Base-by-base conservation (phyloP, 257 asterid genomes). In the Handroanthus guayacan region DNA sequence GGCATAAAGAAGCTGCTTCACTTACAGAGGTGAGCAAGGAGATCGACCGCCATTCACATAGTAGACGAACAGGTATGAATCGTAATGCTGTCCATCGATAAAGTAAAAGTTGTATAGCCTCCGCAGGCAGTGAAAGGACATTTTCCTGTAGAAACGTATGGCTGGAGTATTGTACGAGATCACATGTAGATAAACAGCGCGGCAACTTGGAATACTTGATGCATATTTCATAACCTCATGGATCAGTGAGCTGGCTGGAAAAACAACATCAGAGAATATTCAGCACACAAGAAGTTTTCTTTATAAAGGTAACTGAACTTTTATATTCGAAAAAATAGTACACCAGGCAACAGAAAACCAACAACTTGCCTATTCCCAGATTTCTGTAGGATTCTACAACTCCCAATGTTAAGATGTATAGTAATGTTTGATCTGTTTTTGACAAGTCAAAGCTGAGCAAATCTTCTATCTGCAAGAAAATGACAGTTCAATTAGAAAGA, bases 1-100 rank as follows among this genome's bases (percentile, higher is more conserved):
- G 63, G 55, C 37, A 57, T 11, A 58, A 6, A 64, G 20, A 38
- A 58, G 66, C 37, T 69, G 38, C 62, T 72, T 62, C 69, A 92
- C 99, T 91, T 87, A 95, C 98, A 93, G 74, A 10, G 92, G 96
- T 57, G 97, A 95, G 91, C 99, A 95, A 55, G 97, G 95, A 81
- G 99, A 92, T 70, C 97, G 96, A 44, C 97, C 93, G 9, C 96
- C 97, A 72, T 95, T 95, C 72, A 93, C 97, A 74, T 88, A 93
- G 88, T 89, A 95, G 83, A 95, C 93, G 83, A 93, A 95, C 89
- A 95, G 85, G 88, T 86, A 93, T 2, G 99, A 87, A 85, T 95
- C 99, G 38, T 87, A 89, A 66, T 90, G 91, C 75, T 91, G 98
- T 58, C 93, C 97, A 3, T 93, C 84, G 80, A 95, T 95, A 72